Base-by-base conservation (phyloP, 345 rosid species). In the Citrus australasica region DNA sequence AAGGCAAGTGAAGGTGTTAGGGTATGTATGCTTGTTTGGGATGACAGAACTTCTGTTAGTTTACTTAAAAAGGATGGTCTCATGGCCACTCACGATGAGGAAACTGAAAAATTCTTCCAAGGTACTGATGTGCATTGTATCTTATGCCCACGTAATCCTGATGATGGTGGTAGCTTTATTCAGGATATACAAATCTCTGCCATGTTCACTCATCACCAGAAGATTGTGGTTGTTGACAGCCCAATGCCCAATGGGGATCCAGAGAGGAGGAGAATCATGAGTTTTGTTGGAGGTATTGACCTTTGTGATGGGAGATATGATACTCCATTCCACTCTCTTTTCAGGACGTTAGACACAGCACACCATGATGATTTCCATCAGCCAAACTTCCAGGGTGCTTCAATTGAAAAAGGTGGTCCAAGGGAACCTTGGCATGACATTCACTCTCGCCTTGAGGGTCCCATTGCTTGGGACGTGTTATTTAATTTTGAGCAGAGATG, bases 371-470 rank as follows among this genome's bases (percentile, higher is more conserved):
- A 96, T 83, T 96, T 96, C 83, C 98, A 96, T 83, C 99, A 96
- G 79, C 99, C 99, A 35, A 96, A 96, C 83, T 96, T 91, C 79
- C 25, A 88, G 0, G 97, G 87, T 40, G 93, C 89, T 58, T 78
- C 97, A n/a, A 92, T 96, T 73, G 86, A 88, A 74, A 96, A 96
- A 85, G 99, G 99, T 1, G 99, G 99, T 79, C 99, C 99, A 25
- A 88, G 98, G 87, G 98, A 96, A 81, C 99, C 99, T 9, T 96
- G 99, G 99, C 99, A 96, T 69, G 99, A 94, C 80, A 94, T 94
- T 77, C 99, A 96, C 76, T 96, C 93, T 59, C 90, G 95, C 55
- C 97, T 96, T 21, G 99, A 96, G 86, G 99, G 99, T 76, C 97
- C 97, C 37, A 80, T 96, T 74, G 99, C 99, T 21, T 96, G 99